These are phyloP conservation scores for Agrocybe pediades DNA, from an alignment of 768 basidiomycete genomes.

Conservation along the genomic window DNA sequence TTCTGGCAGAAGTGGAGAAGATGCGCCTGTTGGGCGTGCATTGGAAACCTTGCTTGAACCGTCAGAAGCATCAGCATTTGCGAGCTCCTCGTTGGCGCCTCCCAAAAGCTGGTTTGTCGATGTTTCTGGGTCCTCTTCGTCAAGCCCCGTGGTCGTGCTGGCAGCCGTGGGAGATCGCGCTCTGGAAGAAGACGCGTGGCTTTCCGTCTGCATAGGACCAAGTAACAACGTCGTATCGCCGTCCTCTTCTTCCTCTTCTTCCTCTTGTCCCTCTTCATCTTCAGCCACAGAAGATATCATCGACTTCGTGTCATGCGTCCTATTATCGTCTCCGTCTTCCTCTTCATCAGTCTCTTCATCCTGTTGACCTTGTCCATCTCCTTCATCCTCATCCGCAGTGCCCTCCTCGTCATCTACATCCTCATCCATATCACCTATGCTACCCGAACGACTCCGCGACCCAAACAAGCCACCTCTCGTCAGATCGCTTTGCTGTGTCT, in stretches of 20 bases:
- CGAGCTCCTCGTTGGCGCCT: constrained; percentile 1
- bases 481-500: constrained; percentile 79
- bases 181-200: constrained; percentile 4
- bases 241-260: constrained; percentile 10
- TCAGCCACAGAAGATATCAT: constrained; percentile 16
- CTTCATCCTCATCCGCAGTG: constrained; percentile 35
- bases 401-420: constrained; percentile 29
- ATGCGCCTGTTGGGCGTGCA: neutral
- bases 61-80: neutral
- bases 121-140: constrained; percentile 5
- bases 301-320: constrained; percentile 11
- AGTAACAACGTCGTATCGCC: constrained; percentile 9
- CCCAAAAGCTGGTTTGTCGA: constrained; percentile 3
- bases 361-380: constrained; percentile 31
- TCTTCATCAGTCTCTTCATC: constrained; percentile 20
- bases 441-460: constrained; percentile 61
- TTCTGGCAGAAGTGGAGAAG: neutral
- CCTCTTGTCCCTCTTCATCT: constrained; percentile 13
- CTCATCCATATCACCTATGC: constrained; percentile 34
- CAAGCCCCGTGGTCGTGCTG: constrained; percentile 1
- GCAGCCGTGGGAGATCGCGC: constrained; percentile 8
- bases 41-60: neutral
- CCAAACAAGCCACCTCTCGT: constrained; percentile 46
- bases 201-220: neutral
- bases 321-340: constrained; percentile 8